Percentiles rank a stretch among this genome's conserved stretches.
phyloP scores from a whole-genome alignment of 352 stramenopile species.

The Phytopythium helicoides region DNA sequence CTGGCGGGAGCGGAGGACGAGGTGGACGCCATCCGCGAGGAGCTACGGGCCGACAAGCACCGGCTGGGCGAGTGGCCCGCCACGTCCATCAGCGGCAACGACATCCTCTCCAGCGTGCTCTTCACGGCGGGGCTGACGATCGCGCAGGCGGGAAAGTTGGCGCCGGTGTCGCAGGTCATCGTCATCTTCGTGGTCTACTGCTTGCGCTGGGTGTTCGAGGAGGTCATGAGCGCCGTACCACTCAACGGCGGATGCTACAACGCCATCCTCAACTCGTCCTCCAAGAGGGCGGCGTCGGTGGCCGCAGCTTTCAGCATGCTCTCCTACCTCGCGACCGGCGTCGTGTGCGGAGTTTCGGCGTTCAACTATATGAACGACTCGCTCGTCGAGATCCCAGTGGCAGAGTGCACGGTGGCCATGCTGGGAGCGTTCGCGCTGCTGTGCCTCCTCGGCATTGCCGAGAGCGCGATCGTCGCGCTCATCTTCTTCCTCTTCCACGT shows the following conservation, averaged over 20 bases:
- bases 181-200: slow-evolving; percentile 51
- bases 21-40: slow-evolving; percentile 10
- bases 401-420: slow-evolving; percentile 38
- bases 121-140: slow-evolving; percentile 48
- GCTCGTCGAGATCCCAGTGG: slow-evolving; percentile 47
- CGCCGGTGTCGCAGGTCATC: slow-evolving; percentile 61
- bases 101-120: slow-evolving; percentile 82
- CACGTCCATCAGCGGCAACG: slow-evolving; percentile 86
- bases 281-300: slow-evolving; percentile 71
- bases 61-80: slow-evolving; percentile 69
- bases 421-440: slow-evolving; percentile 74
- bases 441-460: slow-evolving; percentile 71
- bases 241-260: slow-evolving; percentile 89
- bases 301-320: slow-evolving; percentile 77
- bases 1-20: slow-evolving; percentile 18
- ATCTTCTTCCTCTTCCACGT: slow-evolving; percentile 76
- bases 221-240: slow-evolving; percentile 80
- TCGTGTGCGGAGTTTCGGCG: slow-evolving; percentile 52
- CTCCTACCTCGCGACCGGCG: slow-evolving; percentile 82
- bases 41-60: slow-evolving; percentile 7
- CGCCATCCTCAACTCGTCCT: slow-evolving; percentile 83
- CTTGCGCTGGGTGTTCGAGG: slow-evolving; percentile 67
- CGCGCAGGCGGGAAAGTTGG: slow-evolving; percentile 62
- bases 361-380: slow-evolving; percentile 74
- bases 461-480: slow-evolving; percentile 71